phyloP scores from a whole-genome alignment of 495 filamentous ascomycete species.

The Podospora tetraspora region DNA sequence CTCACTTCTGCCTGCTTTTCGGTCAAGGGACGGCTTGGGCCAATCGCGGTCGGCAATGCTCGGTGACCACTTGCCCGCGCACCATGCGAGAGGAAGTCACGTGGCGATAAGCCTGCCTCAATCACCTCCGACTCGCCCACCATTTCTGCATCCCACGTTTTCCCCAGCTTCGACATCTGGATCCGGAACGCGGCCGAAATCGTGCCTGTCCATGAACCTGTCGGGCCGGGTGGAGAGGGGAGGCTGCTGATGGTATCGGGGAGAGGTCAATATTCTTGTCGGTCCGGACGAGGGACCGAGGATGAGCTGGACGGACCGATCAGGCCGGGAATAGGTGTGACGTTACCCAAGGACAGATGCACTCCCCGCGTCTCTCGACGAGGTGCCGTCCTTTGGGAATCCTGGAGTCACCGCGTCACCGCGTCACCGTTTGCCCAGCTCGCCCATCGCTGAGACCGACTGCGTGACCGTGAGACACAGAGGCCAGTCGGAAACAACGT shows the following conservation, averaged over 20 bases:
- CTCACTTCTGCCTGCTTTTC: constrained; percentile 15
- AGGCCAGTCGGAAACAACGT: neutral
- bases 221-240: neutral
- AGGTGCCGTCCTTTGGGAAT: neutral
- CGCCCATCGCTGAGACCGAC: neutral
- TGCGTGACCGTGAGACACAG: neutral
- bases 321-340: neutral
- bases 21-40: constrained; percentile 3
- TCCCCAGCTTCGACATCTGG: no score
- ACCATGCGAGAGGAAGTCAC: neutral
- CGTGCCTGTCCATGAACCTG: neutral
- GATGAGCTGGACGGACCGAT: neutral
- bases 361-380: neutral
- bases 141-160: no score
- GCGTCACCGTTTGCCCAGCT: neutral
- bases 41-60: constrained; percentile 6
- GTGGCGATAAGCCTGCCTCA: neutral
- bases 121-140: neutral
- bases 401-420: neutral
- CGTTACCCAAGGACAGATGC: neutral
- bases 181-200: neutral
- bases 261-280: neutral
- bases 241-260: neutral
- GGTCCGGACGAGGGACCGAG: neutral
- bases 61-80: neutral